phyloP scores from a whole-genome alignment of 1,284 basidiomycete genomes.

The Tilletia setariae region DNA sequence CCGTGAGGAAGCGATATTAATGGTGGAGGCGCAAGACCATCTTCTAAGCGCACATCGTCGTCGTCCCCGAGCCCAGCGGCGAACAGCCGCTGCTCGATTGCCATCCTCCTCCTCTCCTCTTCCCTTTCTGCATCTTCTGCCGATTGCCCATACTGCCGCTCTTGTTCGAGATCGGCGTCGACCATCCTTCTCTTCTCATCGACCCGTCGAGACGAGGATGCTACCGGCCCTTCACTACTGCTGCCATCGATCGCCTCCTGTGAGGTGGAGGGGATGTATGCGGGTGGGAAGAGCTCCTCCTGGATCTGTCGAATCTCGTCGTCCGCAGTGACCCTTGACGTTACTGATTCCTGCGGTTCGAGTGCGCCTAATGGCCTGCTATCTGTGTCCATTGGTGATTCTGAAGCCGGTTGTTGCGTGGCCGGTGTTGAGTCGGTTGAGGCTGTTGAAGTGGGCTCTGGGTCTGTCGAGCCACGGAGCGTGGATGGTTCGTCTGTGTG shows the following conservation, averaged over 20 bases:
- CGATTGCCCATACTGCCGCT: not conserved
- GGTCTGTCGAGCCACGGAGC: not conserved
- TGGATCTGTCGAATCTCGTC: not conserved
- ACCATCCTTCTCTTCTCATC: slow-evolving; percentile 9
- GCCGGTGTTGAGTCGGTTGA: not conserved
- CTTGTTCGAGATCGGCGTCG: slow-evolving; percentile 2
- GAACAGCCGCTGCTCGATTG: slow-evolving; percentile 1
- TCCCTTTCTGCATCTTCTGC: slow-evolving; percentile 4
- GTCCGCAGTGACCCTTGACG: not conserved
- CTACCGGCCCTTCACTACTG: not conserved
- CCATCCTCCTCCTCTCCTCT: not conserved
- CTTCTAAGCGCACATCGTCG: not conserved
- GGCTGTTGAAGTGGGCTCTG: too few relatives aligned
- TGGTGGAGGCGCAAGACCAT: not conserved
- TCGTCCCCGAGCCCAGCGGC: slow-evolving; percentile 1
- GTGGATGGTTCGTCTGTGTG: not conserved
- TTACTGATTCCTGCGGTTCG: too few relatives aligned
- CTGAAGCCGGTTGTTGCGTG: not conserved
- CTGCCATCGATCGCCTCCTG: not conserved
- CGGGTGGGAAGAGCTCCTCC: not conserved
- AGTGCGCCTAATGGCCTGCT: not conserved
- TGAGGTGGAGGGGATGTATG: slow-evolving; percentile 3
- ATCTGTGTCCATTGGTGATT: not conserved
- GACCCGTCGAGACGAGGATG: not conserved
- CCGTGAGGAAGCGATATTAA: not conserved